Evolutionary conservation across 192 early-diverging fungal genomes (phyloP).

Genomic region (Coemansia sp.): DNA sequence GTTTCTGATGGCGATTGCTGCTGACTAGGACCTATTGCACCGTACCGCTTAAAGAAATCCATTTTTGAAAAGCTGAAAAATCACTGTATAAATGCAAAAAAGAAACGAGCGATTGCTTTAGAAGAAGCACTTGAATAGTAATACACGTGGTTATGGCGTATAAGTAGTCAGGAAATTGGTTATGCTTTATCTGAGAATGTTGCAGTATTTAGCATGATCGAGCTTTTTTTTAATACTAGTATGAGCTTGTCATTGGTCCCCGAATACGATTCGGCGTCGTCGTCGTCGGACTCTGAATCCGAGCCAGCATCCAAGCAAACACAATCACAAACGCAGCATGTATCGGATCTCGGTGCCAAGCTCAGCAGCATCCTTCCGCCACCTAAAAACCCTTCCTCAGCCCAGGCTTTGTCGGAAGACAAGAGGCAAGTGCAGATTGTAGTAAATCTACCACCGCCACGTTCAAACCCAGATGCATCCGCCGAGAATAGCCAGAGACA

Average conservation of each 20-base stretch:
- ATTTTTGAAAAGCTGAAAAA: slow-evolving; percentile 12
- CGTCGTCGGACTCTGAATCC: slow-evolving; percentile 28
- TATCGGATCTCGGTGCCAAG: slow-evolving; percentile 13
- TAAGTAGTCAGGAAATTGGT: too few relatives aligned
- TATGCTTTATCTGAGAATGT: neutral
- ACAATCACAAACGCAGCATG: neutral
- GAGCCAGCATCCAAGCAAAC: slow-evolving; percentile 10
- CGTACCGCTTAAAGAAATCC: slow-evolving; percentile 54
- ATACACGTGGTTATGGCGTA: too few relatives aligned
- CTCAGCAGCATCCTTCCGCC: slow-evolving; percentile 38
- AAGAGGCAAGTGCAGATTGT: slow-evolving; percentile 26
- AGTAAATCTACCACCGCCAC: slow-evolving; percentile 23
- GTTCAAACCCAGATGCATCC: neutral
- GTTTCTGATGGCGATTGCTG: slow-evolving; percentile 62
- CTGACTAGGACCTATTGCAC: slow-evolving; percentile 46
- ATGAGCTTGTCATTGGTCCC: slow-evolving; percentile 40
- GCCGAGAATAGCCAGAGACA: neutral
- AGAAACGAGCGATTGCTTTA: neutral
- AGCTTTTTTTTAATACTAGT: neutral
- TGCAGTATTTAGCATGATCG: neutral
- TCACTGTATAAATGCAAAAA: too few relatives aligned
- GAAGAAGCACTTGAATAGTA: too few relatives aligned
- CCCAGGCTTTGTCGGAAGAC: neutral
- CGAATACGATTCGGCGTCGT: slow-evolving; percentile 32
- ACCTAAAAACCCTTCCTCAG: slow-evolving; percentile 6